Conservation (phyloP, 495 filamentous ascomycete species). For the Neurospora hispaniola region DNA sequence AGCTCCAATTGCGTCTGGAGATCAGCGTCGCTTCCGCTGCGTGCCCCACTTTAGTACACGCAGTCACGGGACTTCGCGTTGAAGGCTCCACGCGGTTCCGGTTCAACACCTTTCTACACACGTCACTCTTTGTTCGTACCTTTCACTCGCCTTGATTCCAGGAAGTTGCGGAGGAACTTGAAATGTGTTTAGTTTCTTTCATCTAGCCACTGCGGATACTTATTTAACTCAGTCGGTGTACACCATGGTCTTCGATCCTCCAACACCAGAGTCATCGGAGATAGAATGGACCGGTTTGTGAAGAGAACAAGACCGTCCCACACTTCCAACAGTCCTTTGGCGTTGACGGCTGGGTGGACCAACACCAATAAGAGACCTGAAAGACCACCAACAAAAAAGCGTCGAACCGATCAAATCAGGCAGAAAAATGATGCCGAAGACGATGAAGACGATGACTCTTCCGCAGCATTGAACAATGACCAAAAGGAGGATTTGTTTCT, state of each 20-base stretch:
- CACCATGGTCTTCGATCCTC: not conserved
- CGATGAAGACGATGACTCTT: conserved; percentile 10
- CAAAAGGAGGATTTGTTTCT: not conserved
- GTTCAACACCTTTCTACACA: not conserved
- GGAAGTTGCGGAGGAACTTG: not conserved
- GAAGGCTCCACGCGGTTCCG: not conserved
- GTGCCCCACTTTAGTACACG: conserved; percentile 6
- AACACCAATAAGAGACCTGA: conserved; percentile 8
- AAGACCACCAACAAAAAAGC: conserved; percentile 24
- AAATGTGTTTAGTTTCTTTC: not conserved
- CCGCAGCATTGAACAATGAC: not conserved
- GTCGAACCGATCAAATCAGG: conserved; percentile 19
- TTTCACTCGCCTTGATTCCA: not conserved
- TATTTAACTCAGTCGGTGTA: not conserved
- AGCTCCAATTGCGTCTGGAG: not conserved
- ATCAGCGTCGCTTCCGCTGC: not conserved
- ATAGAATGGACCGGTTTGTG: conserved; percentile 23
- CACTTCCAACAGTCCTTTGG: not conserved
- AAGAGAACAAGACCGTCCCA: conserved; percentile 8
- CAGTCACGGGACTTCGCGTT: conserved; percentile 22
- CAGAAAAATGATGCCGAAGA: conserved; percentile 17
- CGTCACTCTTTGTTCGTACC: not conserved
- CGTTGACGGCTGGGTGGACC: not conserved
- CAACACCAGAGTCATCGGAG: not conserved
- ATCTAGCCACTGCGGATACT: not conserved